Evolutionary conservation across 441 rosid species (phyloP), one percentile per base, ranked within the genome.

Genomic region (Biscutella auriculata): DNA sequence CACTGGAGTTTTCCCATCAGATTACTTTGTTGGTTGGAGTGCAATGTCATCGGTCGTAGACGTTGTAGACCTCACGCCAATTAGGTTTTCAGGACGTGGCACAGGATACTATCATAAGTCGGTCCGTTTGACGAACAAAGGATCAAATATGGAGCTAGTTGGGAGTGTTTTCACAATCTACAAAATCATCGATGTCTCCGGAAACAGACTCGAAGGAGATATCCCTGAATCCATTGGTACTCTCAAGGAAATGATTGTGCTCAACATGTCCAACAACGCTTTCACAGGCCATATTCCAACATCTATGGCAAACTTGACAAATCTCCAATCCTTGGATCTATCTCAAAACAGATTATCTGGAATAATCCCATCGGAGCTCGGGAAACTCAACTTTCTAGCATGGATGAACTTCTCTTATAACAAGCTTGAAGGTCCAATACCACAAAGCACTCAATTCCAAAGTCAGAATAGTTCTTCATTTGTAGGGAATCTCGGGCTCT

Each of bases 301-400:
- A 29, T 8, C 30, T 17, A 7, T 61, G 9, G 12, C 39, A 1
- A 57, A 49, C 40, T 26, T 60, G 4, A 36, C n/a, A 17, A 27
- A 47, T 16, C 65, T 58, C 1, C 3, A 58, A 6, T 58, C 63
- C 2, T 5, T 60, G 48, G 65, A 60, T 36, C 67, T 76, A 5
- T 81, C 77, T 6, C n/a, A 16, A 1, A 75, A 77, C 47, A 41
- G 9, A 23, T 55, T 75, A n/a, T 65, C 36, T 0, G 73, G 78
- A 12, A 2, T 56, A 43, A 75, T 79, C n/a, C 73, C 79, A 8
- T n/a, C 4, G 23, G 32, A 77, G 2, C 37, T 79, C 7, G 15
- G 41, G 0, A 44, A 53, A 8, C 61, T 79, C 8, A 63, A 14
- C 1, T 60, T 39, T 13, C 70, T 60, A 0, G 56, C 0, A 3